Conservation (phyloP, 106 monocot species). For the Dendrobium officinale region DNA sequence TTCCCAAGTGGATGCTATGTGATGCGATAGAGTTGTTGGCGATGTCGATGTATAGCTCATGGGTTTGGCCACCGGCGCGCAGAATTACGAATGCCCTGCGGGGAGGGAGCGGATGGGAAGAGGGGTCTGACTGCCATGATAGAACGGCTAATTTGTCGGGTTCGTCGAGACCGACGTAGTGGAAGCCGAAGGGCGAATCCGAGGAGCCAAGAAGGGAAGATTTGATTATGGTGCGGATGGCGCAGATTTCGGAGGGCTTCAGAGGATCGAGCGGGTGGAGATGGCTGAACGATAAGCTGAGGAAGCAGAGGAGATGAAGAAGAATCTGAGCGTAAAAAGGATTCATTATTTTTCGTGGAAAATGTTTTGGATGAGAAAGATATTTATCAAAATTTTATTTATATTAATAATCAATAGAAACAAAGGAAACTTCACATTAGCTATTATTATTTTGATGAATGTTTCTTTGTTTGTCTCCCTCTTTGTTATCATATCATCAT, state of each 20-base stretch:
- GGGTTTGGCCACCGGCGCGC: constrained; percentile 26
- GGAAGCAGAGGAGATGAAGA: constrained; percentile 7
- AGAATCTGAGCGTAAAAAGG: not conserved
- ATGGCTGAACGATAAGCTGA: not conserved
- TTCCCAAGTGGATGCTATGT: constrained; percentile 24
- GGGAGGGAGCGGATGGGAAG: constrained; percentile 6
- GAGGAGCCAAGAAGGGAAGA: constrained; percentile 23
- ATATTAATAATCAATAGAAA: no score
- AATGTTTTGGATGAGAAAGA: no score
- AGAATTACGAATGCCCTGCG: constrained; percentile 50
- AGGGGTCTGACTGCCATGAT: constrained; percentile 13
- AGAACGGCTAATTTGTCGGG: constrained; percentile 49
- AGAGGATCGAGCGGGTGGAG: constrained; percentile 49
- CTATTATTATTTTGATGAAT: no score
- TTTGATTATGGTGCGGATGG: constrained; percentile 19
- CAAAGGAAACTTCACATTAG: no score
- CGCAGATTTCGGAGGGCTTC: constrained; percentile 32
- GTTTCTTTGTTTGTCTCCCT: no score
- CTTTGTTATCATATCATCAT: no score
- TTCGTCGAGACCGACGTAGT: constrained; percentile 73
- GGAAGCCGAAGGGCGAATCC: constrained; percentile 29
- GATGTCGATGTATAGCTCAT: constrained; percentile 43
- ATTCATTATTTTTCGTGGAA: not conserved
- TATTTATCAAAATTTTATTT: no score
- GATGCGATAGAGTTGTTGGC: constrained; percentile 18